phyloP scores from a whole-genome alignment of 1,284 basidiomycete species.

The Ceratobasidium sp. region DNA sequence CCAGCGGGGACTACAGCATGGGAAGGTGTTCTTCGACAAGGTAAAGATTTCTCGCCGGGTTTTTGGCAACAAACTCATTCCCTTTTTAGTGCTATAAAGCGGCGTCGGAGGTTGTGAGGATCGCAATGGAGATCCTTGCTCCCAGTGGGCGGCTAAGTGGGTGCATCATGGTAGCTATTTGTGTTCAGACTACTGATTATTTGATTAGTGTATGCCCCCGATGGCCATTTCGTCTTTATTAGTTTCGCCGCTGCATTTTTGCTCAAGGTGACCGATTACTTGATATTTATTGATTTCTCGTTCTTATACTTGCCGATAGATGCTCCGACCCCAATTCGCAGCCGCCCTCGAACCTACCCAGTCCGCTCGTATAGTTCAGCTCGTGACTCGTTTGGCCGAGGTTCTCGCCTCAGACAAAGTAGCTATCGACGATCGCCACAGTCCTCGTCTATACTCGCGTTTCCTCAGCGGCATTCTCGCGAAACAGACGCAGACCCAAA shows the following conservation, averaged over 20 bases:
- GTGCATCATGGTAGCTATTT: not conserved
- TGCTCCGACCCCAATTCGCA: slow-evolving; percentile 80
- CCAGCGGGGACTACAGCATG: slow-evolving; percentile 72
- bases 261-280: slow-evolving; percentile 69
- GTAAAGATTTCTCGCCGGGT: slow-evolving; percentile 58
- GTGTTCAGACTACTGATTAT: too few species aligned
- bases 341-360: slow-evolving; percentile 71
- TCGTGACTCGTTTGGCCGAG: slow-evolving; percentile 79
- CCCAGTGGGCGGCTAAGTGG: slow-evolving; percentile 80
- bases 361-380: slow-evolving; percentile 76
- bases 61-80: not conserved
- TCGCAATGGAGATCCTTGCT: slow-evolving; percentile 74
- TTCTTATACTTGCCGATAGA: slow-evolving; percentile 60
- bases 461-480: slow-evolving; percentile 79
- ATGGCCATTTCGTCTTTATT: slow-evolving; percentile 88
- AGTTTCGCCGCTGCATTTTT: slow-evolving; percentile 89
- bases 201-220: slow-evolving; percentile 72
- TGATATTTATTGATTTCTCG: not conserved
- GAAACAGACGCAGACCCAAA: slow-evolving; percentile 56
- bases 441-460: slow-evolving; percentile 82
- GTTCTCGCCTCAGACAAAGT: slow-evolving; percentile 78
- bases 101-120: slow-evolving; percentile 75
- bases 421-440: slow-evolving; percentile 85
- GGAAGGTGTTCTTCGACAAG: slow-evolving; percentile 77
- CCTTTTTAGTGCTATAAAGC: slow-evolving; percentile 74